Base-by-base conservation (phyloP, 2,329 filamentous ascomycete species). In the Cucurbitaria berberidis region DNA sequence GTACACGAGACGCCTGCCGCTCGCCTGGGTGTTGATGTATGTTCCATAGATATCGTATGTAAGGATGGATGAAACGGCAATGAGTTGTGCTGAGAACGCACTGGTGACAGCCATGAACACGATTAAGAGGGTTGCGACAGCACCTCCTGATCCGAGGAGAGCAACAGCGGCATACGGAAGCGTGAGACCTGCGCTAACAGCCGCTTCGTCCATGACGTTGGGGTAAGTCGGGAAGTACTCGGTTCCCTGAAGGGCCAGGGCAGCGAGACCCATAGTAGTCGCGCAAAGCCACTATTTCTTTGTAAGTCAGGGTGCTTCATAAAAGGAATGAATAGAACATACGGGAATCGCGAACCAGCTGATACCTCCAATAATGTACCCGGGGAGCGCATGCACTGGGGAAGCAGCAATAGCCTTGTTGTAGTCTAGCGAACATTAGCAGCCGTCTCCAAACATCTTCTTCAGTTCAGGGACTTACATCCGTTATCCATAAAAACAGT, bases 361-460 rank as follows among this genome's bases (percentile, higher is more conserved):
- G 4, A 81, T 64, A 0, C 79, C 59, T 16, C 65, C 62, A n/a
- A 81, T 73, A 41, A 71, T 69, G 51, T 71, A 72, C 11, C 92
- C 92, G 0, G 92, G 92, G 3, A 96, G 84, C 0, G 92, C 92
- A 48, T 93, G 87, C 0, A 93, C 89, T 0, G 91, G 91, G 15
- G 86, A 88, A 0, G 93, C 91, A 5, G 92, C 91, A 66, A 96
- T 96, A 15, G 91, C 92, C 76, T 96, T 95, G 77, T 92, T 96
- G 78, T 96, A 96, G 54, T 70, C 60, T 64, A 18, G 1, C 1
- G 9, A 0, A 13, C 57, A 45, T 66, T 29, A 59, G 40, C 15
- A 16, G 32, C 10, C n/a, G n/a, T 21, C 16, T 32, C 18, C 10
- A 18, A 26, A 24, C 13, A 8, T 15, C 19, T 13, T 11, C 10